Conservation (phyloP, 305 asterid species). For the Fraxinus baroniana region DNA sequence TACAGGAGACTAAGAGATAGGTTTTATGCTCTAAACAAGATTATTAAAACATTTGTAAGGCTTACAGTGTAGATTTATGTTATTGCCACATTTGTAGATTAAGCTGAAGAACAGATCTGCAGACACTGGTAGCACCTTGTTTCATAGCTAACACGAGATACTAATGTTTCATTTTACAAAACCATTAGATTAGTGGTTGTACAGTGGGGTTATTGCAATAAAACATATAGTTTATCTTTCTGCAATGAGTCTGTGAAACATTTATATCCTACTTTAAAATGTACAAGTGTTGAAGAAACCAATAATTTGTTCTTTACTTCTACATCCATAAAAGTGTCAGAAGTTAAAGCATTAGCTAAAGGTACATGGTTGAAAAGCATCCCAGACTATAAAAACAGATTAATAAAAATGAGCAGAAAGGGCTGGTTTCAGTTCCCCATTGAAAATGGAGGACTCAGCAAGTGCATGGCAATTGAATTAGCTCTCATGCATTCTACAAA, state of each 20-base stretch:
- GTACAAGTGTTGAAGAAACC: not conserved
- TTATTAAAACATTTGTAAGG: not conserved
- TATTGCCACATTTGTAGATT: not conserved
- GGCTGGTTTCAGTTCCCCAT: not conserved
- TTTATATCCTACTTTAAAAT: not conserved
- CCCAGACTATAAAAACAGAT: constrained; percentile 1
- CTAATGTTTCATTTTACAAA: not conserved
- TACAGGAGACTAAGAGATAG: constrained; percentile 2
- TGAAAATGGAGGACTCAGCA: not conserved
- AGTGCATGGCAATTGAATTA: constrained; percentile 10
- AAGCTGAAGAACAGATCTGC: not conserved
- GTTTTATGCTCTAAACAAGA: not conserved
- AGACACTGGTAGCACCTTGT: not conserved
- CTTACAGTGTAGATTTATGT: not conserved
- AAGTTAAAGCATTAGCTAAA: not conserved
- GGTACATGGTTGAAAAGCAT: constrained; percentile 10
- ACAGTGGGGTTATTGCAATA: not conserved
- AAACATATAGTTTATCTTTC: not conserved
- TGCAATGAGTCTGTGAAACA: not conserved
- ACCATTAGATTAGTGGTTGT: not conserved
- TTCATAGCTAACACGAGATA: not conserved
- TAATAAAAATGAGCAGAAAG: not conserved
- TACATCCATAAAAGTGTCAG: not conserved
- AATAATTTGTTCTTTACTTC: not conserved
- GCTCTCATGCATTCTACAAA: constrained; percentile 5